Evolutionary conservation across 179 eudicot genomes (phyloP), one percentile per base, ranked within the genome.

Genomic region (Patellifolia procumbens): DNA sequence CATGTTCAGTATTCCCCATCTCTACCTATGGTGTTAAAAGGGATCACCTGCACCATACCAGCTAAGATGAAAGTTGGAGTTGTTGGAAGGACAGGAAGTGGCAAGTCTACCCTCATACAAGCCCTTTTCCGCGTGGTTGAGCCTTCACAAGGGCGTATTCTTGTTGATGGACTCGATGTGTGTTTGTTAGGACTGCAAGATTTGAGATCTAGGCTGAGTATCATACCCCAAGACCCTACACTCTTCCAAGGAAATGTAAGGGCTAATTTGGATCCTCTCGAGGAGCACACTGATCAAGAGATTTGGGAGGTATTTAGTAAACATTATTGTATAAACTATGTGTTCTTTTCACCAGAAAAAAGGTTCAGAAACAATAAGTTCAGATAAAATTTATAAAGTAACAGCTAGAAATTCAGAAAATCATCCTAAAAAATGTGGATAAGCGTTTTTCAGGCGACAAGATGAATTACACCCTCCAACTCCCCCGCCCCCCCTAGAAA

Each of bases 51-150:
- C 82, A 87, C 83, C 9, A 82, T 92, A 62, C 92, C 91, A 1
- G 88, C 86, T 2, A 78, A 62, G 64, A 88, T 80, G 87, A 94
- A 92, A 84, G 86, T 92, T 20, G 98, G 98, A 5, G 82, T 94
- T 20, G 98, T 94, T 68, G 98, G 98, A 0, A 86, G 98, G 64
- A 92, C 97, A 0, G 98, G 97, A 5, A 92, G 98, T 76, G 98
- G 98, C 49, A 94, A 94, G 63, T 92, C 98, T 32, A 94, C 98
- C 31, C 80, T 94, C 7, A 92, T 94, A 74, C 98, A 92, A 89
- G 94, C 98, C 42, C 92, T 94, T 76, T 91, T 93, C 24, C 79
- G 98, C 56, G 91, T 90, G 6, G 92, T 90, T 20, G 97, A 93
- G 80, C 96, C 95, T 39, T 75, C 84, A 5, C 76, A 86, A 55